Conservation (phyloP, 176 grass and related monocot species). For the Melocanna baccifera region DNA sequence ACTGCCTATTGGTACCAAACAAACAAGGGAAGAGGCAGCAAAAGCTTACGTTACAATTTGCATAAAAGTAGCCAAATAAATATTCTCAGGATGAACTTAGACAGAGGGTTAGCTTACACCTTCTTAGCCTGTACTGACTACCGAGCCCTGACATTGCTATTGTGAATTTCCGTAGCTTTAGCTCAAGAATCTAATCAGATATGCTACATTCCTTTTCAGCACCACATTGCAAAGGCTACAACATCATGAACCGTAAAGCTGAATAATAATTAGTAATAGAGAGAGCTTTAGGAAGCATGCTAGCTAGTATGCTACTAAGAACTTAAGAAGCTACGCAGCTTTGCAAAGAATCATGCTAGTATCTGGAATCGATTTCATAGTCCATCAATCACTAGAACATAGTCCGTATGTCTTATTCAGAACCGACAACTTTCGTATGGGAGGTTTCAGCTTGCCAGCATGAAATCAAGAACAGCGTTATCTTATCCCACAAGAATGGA, state of each 20-base stretch:
- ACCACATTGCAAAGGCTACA: background rate
- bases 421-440: background rate
- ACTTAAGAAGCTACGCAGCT: too few relatives aligned
- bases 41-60: background rate
- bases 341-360: background rate
- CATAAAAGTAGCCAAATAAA: background rate
- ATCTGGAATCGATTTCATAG: background rate
- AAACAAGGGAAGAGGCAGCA: background rate
- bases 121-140: background rate
- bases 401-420: background rate
- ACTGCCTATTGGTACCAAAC: background rate
- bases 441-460: background rate
- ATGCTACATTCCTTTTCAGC: background rate
- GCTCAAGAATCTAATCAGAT: background rate
- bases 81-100: background rate
- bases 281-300: background rate
- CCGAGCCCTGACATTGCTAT: background rate
- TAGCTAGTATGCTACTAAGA: background rate
- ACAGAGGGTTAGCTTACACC: background rate
- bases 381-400: background rate
- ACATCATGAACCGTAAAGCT: background rate
- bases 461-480: constrained; percentile 16
- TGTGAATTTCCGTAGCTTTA: background rate
- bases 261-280: background rate
- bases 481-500: background rate